Conservation (phyloP, 2,329 filamentous ascomycete genomes). For the Thielaviopsis musarum region DNA sequence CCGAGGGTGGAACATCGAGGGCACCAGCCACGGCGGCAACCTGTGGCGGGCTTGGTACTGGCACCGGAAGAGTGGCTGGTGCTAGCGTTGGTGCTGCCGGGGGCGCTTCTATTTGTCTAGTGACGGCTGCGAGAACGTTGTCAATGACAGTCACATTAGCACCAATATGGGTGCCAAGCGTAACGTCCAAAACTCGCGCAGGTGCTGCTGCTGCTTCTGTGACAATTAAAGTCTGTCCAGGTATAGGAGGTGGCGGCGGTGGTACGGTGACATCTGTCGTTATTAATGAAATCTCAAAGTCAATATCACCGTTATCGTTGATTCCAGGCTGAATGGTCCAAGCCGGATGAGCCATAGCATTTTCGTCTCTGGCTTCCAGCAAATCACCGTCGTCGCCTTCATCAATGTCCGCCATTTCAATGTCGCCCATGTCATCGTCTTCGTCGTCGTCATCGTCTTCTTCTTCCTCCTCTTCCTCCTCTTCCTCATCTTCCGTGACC, state of each 20-base stretch:
- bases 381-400: slow-evolving; percentile 44
- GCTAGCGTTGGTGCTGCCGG: slow-evolving; percentile 57
- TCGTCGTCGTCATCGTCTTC: not conserved
- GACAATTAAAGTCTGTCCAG: not conserved
- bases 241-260: not conserved
- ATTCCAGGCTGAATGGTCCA: not conserved
- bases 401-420: slow-evolving; percentile 1
- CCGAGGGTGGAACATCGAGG: slow-evolving; percentile 49
- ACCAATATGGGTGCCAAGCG: slow-evolving; percentile 28
- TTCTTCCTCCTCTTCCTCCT: not conserved
- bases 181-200: slow-evolving; percentile 15
- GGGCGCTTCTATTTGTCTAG: slow-evolving; percentile 45
- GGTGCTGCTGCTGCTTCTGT: slow-evolving; percentile 18
- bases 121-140: slow-evolving; percentile 19
- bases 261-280: not conserved
- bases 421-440: slow-evolving; percentile 1
- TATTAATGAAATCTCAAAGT: not conserved
- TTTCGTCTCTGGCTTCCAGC: slow-evolving; percentile 12
- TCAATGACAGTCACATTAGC: not conserved
- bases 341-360: not conserved
- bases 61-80: slow-evolving; percentile 25
- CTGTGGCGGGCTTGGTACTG: slow-evolving; percentile 14
- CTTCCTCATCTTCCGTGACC: slow-evolving; percentile 19
- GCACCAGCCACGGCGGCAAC: slow-evolving; percentile 31
- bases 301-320: not conserved